Conservation (phyloP, 352 stramenopile genomes). For the Peronosclerospora sorghi region DNA sequence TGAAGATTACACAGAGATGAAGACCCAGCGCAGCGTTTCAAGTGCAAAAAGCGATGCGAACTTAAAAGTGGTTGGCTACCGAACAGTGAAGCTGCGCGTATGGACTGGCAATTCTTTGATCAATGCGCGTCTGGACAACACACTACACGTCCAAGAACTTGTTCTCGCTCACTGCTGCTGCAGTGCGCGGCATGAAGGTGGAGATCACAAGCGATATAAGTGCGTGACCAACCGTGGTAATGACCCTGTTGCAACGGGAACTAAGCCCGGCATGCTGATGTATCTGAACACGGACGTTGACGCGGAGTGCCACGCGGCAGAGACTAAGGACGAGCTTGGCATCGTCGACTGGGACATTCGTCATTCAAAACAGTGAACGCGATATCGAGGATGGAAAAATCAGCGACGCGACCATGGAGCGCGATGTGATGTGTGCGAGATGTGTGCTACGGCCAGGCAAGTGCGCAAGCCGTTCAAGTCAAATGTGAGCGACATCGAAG, state of each 20-base stretch:
- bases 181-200: background rate
- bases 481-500: background rate
- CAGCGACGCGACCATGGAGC: background rate
- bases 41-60: background rate
- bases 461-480: background rate
- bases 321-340: background rate
- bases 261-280: background rate
- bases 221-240: background rate
- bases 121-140: background rate
- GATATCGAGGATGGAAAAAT: background rate
- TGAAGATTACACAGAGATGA: background rate
- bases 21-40: background rate
- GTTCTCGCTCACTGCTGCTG: background rate
- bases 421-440: background rate
- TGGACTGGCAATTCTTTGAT: background rate
- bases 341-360: background rate
- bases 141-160: slow-evolving; percentile 1
- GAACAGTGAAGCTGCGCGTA: background rate
- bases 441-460: background rate
- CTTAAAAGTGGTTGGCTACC: too few species aligned
- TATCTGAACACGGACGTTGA: background rate
- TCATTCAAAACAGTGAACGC: background rate
- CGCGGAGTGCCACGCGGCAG: background rate
- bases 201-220: background rate
- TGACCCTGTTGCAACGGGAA: background rate